Evolutionary conservation across 2,329 filamentous ascomycete genomes (phyloP).

Genomic region (Colletotrichum phormii): DNA sequence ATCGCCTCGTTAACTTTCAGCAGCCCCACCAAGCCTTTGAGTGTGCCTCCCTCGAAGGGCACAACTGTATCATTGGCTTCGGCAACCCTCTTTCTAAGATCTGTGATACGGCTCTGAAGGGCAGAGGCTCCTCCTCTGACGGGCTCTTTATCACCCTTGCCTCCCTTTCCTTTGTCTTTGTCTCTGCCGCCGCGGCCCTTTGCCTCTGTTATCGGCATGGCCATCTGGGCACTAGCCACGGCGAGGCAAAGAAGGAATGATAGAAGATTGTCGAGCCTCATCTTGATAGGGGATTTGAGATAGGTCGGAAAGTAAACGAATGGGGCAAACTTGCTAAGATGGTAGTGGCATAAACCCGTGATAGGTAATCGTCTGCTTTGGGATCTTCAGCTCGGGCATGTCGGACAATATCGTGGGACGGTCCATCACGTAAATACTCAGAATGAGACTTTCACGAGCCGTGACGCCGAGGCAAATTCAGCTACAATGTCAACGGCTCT

Average conservation of each 20-base stretch:
- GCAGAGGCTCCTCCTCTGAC: slow-evolving; percentile 9
- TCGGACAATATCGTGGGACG: background rate
- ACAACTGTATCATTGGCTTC: slow-evolving; percentile 16
- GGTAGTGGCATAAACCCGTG: background rate
- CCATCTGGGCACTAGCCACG: slow-evolving; percentile 12
- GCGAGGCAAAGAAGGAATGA: slow-evolving; percentile 19
- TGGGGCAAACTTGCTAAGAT: background rate
- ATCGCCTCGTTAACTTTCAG: slow-evolving; percentile 31
- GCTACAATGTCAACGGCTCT: background rate
- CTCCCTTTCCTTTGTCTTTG: slow-evolving; percentile 3
- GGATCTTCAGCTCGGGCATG: background rate
- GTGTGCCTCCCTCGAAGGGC: slow-evolving; percentile 20
- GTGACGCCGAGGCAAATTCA: slow-evolving; percentile 25
- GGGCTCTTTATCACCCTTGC: slow-evolving; percentile 4
- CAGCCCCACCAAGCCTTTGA: slow-evolving; percentile 22
- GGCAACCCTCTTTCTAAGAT: slow-evolving; percentile 7
- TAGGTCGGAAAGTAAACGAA: background rate
- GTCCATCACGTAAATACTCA: slow-evolving; percentile 26
- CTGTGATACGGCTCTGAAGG: slow-evolving; percentile 4
- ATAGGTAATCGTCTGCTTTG: background rate
- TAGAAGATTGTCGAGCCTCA: slow-evolving; percentile 10
- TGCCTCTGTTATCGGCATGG: background rate
- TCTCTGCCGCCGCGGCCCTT: background rate
- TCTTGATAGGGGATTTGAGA: background rate
- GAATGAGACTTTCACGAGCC: slow-evolving; percentile 22